Base-by-base conservation (phyloP, 306 rosid genomes). In the Quercus cerris region DNA sequence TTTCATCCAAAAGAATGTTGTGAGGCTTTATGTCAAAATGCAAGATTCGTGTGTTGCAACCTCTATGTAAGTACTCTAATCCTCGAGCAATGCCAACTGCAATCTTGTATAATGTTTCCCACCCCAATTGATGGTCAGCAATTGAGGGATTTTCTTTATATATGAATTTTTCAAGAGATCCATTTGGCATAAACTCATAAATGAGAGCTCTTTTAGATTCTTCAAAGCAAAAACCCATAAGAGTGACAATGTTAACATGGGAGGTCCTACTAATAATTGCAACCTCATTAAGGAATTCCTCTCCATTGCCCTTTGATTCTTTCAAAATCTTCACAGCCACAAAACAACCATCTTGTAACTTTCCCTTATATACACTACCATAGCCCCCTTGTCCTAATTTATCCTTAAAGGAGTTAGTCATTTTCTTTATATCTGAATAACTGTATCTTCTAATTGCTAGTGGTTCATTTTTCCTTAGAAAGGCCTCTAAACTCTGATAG, bases 331-430 rank as follows among this genome's bases (percentile, higher is more conserved):
- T 88, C 51, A 85, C 86, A 0, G 91, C 91, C 63, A 83, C 81
- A 9, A 22, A 31, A 64, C 56, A 0, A 1, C 84, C 83, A 28
- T 88, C 84, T 0, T 69, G 75, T 22, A 80, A 44, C 17, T 75
- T 68, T 0, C 87, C 88, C 44, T 78, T 87, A 49, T 81, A 84
- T 2, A 87, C 87, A 25, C 67, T 13, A 5, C 87, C 87, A 63
- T 76, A 87, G 3, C 88, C 88, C 13, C 90, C 88, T 44, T 77
- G 83, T 2, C 88, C 90, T 49, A 87, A 66, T 67, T 82, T 87
- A 14, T 73, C 56, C 57, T 49, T 67, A 3, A 84, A 84, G 61
- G 78, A 70, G 41, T 61, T 80, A 5, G 90, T 77, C 77, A 85
- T 54, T 52, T 85, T 85, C 74, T 80, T n/a, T 27, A 57, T 67